Evolutionary conservation across 108 stramenopile genomes (phyloP).

Genomic region (Chaetoceros muelleri): DNA sequence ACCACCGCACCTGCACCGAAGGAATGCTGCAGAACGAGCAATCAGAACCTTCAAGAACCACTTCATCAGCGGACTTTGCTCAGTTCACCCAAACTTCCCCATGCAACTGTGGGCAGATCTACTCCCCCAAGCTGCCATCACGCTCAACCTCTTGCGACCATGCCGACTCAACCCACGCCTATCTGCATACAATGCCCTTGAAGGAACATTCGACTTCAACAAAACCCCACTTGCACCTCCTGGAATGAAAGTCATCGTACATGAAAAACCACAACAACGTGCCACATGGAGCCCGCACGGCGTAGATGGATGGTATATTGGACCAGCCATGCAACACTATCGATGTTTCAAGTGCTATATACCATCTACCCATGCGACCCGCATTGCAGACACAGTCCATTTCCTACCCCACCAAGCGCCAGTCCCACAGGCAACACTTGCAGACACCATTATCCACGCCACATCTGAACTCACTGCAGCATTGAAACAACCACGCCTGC

Average conservation of each 20-base stretch:
- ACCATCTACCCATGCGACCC: constrained; percentile 5
- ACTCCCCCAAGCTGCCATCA: no score
- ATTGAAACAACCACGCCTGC: no score
- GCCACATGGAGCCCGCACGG: constrained; percentile 14
- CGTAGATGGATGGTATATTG: constrained; percentile 16
- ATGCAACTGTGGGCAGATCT: constrained; percentile 21
- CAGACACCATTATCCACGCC: no score
- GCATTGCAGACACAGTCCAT: constrained; percentile 21
- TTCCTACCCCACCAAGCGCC: constrained; percentile 16
- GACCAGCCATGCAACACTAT: constrained; percentile 20
- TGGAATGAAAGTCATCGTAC: constrained; percentile 6
- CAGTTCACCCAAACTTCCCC: constrained; percentile 20
- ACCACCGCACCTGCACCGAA: no score
- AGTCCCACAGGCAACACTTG: constrained; percentile 5
- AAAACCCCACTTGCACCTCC: neutral
- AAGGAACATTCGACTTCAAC: constrained; percentile 17
- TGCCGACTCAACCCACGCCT: constrained; percentile 21
- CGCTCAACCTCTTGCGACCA: constrained; percentile 26
- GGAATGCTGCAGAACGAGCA: no score
- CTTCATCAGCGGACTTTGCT: constrained; percentile 27
- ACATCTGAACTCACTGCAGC: no score
- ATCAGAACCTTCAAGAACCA: constrained; percentile 38
- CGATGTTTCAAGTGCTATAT: constrained; percentile 18
- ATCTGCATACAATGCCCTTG: constrained; percentile 22
- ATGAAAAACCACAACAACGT: constrained; percentile 11